Base-by-base conservation (phyloP, 768 basidiomycete genomes). In the Panus rudis region DNA sequence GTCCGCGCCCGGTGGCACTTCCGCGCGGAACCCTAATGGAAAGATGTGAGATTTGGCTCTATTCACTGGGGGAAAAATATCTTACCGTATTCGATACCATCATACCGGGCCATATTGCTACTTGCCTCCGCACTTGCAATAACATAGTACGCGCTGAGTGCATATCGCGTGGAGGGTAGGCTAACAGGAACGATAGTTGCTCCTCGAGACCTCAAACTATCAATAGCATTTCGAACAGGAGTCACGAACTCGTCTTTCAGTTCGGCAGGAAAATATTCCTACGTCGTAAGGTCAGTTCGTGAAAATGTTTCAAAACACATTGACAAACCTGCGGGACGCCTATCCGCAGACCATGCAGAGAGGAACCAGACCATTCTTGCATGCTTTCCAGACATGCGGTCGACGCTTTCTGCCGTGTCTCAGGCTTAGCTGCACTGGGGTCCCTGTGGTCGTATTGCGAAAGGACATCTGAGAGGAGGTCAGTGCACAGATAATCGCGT, bases 111-210 rank as follows among this genome's bases (percentile, higher is more conserved):
- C 44, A 98, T 67, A 56, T 93, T 96, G 45, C 90, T 92, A 48
- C 87, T 85, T 0, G 93, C 93, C 58, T 97, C 94, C 0, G 94
- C 92, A 47, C 82, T 87, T 1, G 94, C 87, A 13, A 98, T 73
- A n/a, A 96, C 88, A 56, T 97, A 98, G 67, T 98, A 98, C 11
- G 92, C 86, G 43, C 91, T 90, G 4, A 98, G 70, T 0, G 90
- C 88, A 55, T 84, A 85, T 2, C 59, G 62, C 0, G 78, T 78
- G 2, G 68, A 63, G 0, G 90, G 86, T 10, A 97, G 67, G 7
- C 84, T 83, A 0, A 97, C 79, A 0, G 90, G 74, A 1, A 78
- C 62, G 23, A 96, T 53, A 1, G 66, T 66, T 0, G 89, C 91
- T 1, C 92, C 92, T 1, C 66, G 66, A 0, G 58, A 41, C 43